Percentiles rank a stretch among this genome's conserved stretches.
Evolutionary conservation across 805 yeast species (phyloP).

Genomic region (Metschnikowia sp.): DNA sequence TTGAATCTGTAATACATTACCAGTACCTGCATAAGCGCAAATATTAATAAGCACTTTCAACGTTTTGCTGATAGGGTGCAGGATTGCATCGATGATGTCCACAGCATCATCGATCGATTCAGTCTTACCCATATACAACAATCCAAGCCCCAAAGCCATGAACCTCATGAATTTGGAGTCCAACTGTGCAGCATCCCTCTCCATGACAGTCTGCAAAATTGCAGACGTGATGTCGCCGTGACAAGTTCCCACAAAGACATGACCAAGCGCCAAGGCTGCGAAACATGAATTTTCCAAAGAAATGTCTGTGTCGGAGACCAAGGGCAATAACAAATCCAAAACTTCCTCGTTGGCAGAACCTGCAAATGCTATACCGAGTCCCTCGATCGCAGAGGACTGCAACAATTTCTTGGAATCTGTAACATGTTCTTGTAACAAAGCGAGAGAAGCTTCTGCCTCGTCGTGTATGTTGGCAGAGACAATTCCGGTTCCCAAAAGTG

Average conservation of each 20-base stretch:
- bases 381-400: constrained; percentile 80
- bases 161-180: constrained; percentile 85
- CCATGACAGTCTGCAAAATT: constrained; percentile 84
- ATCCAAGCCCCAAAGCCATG: constrained; percentile 87
- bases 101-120: constrained; percentile 92
- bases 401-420: constrained; percentile 58
- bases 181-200: constrained; percentile 74
- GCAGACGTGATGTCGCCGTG: constrained; percentile 93
- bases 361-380: constrained; percentile 91
- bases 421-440: constrained; percentile 80
- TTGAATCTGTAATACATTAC: constrained; percentile 93
- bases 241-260: constrained; percentile 92
- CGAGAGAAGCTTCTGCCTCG: constrained; percentile 89
- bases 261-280: constrained; percentile 91
- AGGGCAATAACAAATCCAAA: constrained; percentile 69
- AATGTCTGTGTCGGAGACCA: constrained; percentile 71
- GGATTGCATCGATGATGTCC: constrained; percentile 91
- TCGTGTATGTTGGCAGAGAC: constrained; percentile 91
- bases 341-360: constrained; percentile 89
- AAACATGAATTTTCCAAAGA: constrained; percentile 77
- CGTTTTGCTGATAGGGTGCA: constrained; percentile 88
- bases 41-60: constrained; percentile 86
- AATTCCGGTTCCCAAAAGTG: constrained; percentile 91
- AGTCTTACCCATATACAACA: constrained; percentile 88
- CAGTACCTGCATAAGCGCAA: constrained; percentile 96